phyloP scores from a whole-genome alignment of 441 rosid genomes.

The Adansonia gregorii region DNA sequence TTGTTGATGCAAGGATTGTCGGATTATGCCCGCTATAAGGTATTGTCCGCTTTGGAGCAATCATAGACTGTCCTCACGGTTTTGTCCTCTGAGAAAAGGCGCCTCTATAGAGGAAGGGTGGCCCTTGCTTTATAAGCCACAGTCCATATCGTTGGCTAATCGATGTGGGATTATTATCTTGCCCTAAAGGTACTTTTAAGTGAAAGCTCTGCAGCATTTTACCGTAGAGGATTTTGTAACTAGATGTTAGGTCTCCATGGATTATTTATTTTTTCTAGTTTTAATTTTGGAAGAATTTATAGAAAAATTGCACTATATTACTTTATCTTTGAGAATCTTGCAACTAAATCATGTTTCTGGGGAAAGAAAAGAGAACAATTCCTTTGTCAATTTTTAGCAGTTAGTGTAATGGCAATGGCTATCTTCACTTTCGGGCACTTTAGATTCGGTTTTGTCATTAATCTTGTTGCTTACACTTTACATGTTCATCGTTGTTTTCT shows the following conservation, averaged over 20 bases:
- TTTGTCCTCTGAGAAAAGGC: too few species aligned
- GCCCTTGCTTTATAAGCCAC: too few species aligned
- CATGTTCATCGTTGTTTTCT: not conserved
- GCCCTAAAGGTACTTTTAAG: too few species aligned
- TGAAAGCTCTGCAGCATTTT: not conserved
- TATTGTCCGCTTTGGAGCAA: too few species aligned
- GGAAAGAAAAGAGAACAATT: not conserved
- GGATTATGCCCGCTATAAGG: too few species aligned
- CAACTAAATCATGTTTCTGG: not conserved
- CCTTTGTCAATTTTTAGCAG: not conserved
- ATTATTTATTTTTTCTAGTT: not conserved
- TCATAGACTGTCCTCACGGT: too few species aligned
- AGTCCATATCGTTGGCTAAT: too few species aligned
- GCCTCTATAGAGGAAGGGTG: too few species aligned
- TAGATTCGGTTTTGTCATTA: not conserved
- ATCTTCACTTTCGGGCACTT: not conserved
- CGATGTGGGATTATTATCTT: too few species aligned
- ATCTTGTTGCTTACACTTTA: not conserved
- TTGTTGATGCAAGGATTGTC: too few species aligned
- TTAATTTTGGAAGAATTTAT: not conserved
- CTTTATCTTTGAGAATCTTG: slow-evolving; percentile 15
- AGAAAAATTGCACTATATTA: not conserved
- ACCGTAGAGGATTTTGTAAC: not conserved
- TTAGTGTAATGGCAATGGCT: not conserved
- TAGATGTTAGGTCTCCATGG: not conserved